Conservation (phyloP, 2,329 filamentous ascomycete species). For the Lecanosticta acicola region DNA sequence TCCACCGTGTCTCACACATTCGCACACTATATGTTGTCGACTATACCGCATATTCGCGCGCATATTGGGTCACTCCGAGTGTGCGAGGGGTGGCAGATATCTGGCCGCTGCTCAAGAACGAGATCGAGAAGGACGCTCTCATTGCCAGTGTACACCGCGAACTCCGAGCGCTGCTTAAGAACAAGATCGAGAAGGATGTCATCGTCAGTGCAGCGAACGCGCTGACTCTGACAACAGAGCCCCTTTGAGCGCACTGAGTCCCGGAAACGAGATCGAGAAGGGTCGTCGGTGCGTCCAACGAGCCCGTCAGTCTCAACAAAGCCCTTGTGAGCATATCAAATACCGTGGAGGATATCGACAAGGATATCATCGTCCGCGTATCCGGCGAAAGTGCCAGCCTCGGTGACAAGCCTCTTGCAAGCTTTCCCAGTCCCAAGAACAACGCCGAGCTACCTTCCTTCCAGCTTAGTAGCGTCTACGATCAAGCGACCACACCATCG, state of each 20-base stretch:
- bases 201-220: too few species aligned
- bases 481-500: conserved; percentile 72
- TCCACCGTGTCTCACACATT: too few species aligned
- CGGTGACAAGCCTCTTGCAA: conserved; percentile 56
- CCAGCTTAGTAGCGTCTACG: conserved; percentile 90
- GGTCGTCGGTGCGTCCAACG: too few species aligned
- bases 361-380: conserved; percentile 70
- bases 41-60: conserved; percentile 5
- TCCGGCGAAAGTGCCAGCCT: conserved; percentile 39
- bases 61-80: conserved; percentile 38
- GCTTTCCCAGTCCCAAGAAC: conserved; percentile 92
- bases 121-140: conserved; percentile 82
- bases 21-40: conserved; percentile 1
- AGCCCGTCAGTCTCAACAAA: too few species aligned
- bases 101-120: conserved; percentile 77
- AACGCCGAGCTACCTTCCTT: conserved; percentile 87
- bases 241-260: too few species aligned
- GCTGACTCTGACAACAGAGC: too few species aligned
- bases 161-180: too few species aligned
- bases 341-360: too few species aligned
- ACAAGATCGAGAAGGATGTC: too few species aligned
- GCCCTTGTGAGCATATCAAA: too few species aligned
- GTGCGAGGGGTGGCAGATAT: conserved; percentile 88
- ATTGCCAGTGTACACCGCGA: too few species aligned
- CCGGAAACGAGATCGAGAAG: too few species aligned